Conservation (phyloP, 2,329 filamentous ascomycete species). For the Bertia moriformis region DNA sequence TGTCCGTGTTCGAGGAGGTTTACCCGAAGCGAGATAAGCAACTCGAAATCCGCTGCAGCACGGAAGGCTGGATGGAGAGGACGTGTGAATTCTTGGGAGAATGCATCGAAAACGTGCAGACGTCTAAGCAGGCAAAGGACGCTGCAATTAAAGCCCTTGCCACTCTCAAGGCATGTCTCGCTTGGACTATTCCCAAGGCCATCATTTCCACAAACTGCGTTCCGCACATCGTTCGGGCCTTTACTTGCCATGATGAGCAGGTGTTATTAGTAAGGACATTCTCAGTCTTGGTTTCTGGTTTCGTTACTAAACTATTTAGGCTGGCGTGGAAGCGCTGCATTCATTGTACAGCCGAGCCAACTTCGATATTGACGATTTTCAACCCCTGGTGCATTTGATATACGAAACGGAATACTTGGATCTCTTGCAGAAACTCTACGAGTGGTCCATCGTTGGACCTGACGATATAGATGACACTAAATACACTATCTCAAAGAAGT, state of each 20-base stretch:
- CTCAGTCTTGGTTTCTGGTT: conserved; percentile 1
- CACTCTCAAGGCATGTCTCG: conserved; percentile 64
- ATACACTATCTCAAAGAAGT: conserved; percentile 83
- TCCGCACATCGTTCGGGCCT: conserved; percentile 52
- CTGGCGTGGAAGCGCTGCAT: conserved; percentile 70
- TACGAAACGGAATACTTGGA: conserved; percentile 59
- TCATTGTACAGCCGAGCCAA: conserved; percentile 63
- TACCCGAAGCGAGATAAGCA: conserved; percentile 60
- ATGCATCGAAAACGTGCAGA: conserved; percentile 54
- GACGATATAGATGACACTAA: conserved; percentile 80
- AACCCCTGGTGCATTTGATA: conserved; percentile 64
- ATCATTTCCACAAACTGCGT: conserved; percentile 60
- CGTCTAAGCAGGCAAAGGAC: conserved; percentile 50
- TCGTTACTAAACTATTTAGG: conserved; percentile 26
- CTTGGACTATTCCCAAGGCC: conserved; percentile 77
- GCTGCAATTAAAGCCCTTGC: conserved; percentile 66
- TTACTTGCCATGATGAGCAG: conserved; percentile 55
- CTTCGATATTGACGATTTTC: conserved; percentile 65
- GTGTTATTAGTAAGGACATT: conserved; percentile 52
- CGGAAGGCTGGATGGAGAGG: conserved; percentile 77
- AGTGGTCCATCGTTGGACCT: conserved; percentile 67
- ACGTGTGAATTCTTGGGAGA: conserved; percentile 60
- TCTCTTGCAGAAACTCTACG: conserved; percentile 60
- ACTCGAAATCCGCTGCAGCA: conserved; percentile 57
- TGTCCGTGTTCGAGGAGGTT: conserved; percentile 57